These are phyloP conservation scores for Magnusiomyces fungicola DNA, from an alignment of 1,139 yeast species.

Conservation along the genomic window DNA sequence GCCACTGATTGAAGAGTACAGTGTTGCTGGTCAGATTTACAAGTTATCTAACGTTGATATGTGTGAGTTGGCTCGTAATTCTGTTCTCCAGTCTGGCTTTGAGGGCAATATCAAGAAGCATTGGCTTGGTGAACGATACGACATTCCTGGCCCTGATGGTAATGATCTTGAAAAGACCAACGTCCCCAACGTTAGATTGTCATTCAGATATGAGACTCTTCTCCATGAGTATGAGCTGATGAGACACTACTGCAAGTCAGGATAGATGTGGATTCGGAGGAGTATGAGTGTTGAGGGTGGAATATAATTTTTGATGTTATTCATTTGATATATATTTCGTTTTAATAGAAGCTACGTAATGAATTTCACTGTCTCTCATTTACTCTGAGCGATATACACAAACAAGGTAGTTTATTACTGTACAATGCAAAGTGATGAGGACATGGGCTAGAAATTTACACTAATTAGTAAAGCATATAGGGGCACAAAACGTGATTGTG, in stretches of 20 bases:
- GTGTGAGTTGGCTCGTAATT: slow-evolving; percentile 83
- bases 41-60: slow-evolving; percentile 89
- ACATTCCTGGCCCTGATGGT: slow-evolving; percentile 58
- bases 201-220: slow-evolving; percentile 75
- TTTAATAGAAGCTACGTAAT: no score
- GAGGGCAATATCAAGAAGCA: slow-evolving; percentile 77
- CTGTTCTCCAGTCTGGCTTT: slow-evolving; percentile 90
- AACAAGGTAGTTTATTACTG: no score
- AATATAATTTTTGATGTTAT: no score
- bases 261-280: no score
- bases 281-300: no score
- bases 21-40: slow-evolving; percentile 96
- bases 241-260: slow-evolving; percentile 56
- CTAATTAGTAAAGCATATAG: no score
- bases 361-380: no score
- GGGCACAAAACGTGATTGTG: no score
- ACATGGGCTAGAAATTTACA: no score
- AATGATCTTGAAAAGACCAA: slow-evolving; percentile 90
- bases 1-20: slow-evolving; percentile 95
- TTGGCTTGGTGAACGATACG: slow-evolving; percentile 80
- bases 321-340: no score
- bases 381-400: no score
- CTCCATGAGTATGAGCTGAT: slow-evolving; percentile 69
- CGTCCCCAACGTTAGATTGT: slow-evolving; percentile 81
- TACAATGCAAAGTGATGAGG: no score